Conservation (phyloP, 2,329 filamentous ascomycete genomes). For the Trichoderma lentiforme region DNA sequence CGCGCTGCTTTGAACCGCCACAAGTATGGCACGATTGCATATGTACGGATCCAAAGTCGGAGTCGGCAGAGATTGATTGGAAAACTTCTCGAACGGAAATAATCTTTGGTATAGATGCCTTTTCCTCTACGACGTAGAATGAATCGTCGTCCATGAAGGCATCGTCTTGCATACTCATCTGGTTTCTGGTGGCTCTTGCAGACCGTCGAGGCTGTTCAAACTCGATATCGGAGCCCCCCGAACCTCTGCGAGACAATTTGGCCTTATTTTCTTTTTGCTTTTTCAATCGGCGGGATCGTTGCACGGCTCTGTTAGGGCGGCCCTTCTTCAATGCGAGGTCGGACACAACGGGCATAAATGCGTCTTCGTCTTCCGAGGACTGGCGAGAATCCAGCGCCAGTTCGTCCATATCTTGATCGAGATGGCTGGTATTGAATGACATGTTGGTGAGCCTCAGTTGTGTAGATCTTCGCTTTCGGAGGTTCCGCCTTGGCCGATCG, state of each 20-base stretch:
- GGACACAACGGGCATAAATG: constrained; percentile 37
- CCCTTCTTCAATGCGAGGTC: constrained; percentile 32
- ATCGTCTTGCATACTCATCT: constrained; percentile 47
- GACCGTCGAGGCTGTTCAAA: constrained; percentile 52
- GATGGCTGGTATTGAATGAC: constrained; percentile 24
- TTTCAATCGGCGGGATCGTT: constrained; percentile 25
- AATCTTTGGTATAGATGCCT: constrained; percentile 48
- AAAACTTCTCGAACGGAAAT: constrained; percentile 73
- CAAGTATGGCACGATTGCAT: constrained; percentile 71
- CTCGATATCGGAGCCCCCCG: constrained; percentile 47
- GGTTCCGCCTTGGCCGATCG: constrained; percentile 18
- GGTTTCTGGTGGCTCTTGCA: constrained; percentile 43
- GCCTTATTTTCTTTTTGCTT: constrained; percentile 16
- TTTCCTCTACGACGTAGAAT: constrained; percentile 49
- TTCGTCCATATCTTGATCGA: constrained; percentile 33
- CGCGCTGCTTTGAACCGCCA: constrained; percentile 43
- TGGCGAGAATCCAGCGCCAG: constrained; percentile 29
- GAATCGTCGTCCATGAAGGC: constrained; percentile 58
- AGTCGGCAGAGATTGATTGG: constrained; percentile 54
- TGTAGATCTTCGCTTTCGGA: constrained; percentile 28
- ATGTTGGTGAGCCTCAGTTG: constrained; percentile 27
- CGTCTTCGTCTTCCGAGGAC: constrained; percentile 32
- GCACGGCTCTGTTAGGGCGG: constrained; percentile 23
- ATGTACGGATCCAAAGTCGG: constrained; percentile 69
- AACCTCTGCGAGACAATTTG: constrained; percentile 22